phyloP scores from a whole-genome alignment of 202 grass and related monocot genomes.

The Dendrocalamus latiflorus region DNA sequence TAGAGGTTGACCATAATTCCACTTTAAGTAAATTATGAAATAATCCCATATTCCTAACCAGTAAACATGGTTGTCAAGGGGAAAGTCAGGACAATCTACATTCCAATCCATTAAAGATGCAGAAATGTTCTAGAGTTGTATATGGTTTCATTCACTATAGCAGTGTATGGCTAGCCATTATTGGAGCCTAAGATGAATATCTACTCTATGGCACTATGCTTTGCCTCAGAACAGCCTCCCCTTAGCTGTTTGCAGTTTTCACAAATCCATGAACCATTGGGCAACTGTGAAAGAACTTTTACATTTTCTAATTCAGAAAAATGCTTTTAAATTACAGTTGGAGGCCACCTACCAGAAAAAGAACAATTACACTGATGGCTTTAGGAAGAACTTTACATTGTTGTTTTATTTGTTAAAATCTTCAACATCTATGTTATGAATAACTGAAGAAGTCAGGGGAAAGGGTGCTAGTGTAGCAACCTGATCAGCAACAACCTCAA shows the following conservation, averaged over 20 bases:
- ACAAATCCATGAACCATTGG: neutral
- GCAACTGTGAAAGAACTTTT: neutral
- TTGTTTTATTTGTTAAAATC: neutral
- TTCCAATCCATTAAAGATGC: neutral
- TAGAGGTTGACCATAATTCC: neutral
- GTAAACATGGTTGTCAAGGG: neutral
- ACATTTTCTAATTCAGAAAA: neutral
- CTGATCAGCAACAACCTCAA: conserved; percentile 71
- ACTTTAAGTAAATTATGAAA: neutral
- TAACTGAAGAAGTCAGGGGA: conserved; percentile 20
- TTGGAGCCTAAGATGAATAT: neutral
- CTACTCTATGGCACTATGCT: neutral
- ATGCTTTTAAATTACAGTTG: neutral
- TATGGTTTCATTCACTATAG: neutral
- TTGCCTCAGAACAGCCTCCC: neutral
- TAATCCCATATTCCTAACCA: neutral
- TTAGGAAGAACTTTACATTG: neutral
- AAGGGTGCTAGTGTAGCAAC: conserved; percentile 16
- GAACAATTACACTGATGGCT: neutral
- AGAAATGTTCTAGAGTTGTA: neutral
- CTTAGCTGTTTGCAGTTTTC: neutral
- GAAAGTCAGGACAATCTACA: neutral
- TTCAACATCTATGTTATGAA: neutral
- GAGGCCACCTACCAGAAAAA: neutral
- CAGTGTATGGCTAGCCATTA: neutral